A percentile compares a stretch with the other conserved stretches of the same genome.
Evolutionary conservation across 305 asterid species (phyloP).

Genomic region (Andrographis paniculata): DNA sequence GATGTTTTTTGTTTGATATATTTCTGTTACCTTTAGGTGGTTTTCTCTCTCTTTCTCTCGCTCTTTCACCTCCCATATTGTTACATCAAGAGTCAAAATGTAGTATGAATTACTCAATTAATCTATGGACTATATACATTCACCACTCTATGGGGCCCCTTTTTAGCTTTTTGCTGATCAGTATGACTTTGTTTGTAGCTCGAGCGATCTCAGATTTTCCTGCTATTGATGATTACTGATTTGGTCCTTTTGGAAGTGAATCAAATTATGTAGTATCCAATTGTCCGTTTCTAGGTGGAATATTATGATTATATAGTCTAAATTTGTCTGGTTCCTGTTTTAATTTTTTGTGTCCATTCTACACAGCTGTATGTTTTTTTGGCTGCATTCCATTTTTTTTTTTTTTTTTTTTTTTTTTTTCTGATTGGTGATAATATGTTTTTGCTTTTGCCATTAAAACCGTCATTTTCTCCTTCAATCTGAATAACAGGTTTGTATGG

Average conservation of each 20-base stretch:
- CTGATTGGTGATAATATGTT: too few relatives aligned
- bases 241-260: too few relatives aligned
- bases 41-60: conserved; percentile 4
- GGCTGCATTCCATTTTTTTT: too few relatives aligned
- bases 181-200: conserved; percentile 12
- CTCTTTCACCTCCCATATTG: conserved; percentile 10
- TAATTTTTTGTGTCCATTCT: too few relatives aligned
- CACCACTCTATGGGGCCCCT: conserved; percentile 7
- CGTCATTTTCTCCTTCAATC: conserved; percentile 13
- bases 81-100: conserved; percentile 8
- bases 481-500: conserved; percentile 75
- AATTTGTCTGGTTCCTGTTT: conserved; percentile 16
- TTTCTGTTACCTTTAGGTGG: conserved; percentile 1
- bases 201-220: too few relatives aligned
- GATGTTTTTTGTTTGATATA: too few relatives aligned
- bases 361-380: too few relatives aligned
- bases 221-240: too few relatives aligned
- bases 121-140: conserved; percentile 18
- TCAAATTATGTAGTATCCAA: too few relatives aligned
- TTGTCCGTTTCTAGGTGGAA: conserved; percentile 17
- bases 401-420: too few relatives aligned
- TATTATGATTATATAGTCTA: conserved; percentile 11
- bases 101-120: conserved; percentile 11
- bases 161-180: conserved; percentile 8
- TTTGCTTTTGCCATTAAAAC: too few relatives aligned